Evolutionary conservation across 2,329 filamentous ascomycete genomes (phyloP).

Genomic region (Alternaria rosae): DNA sequence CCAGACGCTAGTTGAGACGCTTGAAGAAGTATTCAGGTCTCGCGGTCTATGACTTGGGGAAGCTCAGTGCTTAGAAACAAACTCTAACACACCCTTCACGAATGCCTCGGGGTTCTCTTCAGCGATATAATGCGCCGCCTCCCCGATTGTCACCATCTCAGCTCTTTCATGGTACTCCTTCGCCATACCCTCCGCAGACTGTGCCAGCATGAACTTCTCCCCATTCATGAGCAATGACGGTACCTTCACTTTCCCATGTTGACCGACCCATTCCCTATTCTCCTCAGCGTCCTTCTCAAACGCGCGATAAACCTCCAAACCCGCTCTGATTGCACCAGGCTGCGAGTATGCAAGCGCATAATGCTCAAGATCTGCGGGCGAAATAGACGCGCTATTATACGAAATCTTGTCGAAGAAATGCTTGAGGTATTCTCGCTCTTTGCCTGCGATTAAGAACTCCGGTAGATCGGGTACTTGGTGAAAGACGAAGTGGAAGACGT

Average conservation of each 20-base stretch:
- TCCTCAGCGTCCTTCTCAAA: slow-evolving; percentile 7
- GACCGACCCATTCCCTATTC: background rate
- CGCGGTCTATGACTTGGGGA: background rate
- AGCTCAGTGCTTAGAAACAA: background rate
- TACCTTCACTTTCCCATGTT: background rate
- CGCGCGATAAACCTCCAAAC: background rate
- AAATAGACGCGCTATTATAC: slow-evolving; percentile 14
- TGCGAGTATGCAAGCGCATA: background rate
- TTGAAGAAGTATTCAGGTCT: no score
- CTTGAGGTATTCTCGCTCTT: slow-evolving; percentile 17
- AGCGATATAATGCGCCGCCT: background rate
- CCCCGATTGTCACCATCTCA: background rate
- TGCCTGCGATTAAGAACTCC: slow-evolving; percentile 15
- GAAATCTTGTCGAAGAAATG: slow-evolving; percentile 17
- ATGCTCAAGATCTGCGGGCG: background rate
- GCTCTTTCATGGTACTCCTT: background rate
- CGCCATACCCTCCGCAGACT: background rate
- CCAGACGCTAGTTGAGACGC: no score
- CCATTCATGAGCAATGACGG: background rate
- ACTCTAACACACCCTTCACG: background rate
- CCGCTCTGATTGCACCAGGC: slow-evolving; percentile 2
- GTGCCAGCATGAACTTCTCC: background rate
- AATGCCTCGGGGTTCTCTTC: background rate
- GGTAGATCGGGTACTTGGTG: slow-evolving; percentile 20
- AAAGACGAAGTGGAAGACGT: slow-evolving; percentile 3